Evolutionary conservation across 2,329 filamentous ascomycete genomes (phyloP), one percentile per base, ranked within the genome.

Genomic region (Sporothrix brasiliensis): DNA sequence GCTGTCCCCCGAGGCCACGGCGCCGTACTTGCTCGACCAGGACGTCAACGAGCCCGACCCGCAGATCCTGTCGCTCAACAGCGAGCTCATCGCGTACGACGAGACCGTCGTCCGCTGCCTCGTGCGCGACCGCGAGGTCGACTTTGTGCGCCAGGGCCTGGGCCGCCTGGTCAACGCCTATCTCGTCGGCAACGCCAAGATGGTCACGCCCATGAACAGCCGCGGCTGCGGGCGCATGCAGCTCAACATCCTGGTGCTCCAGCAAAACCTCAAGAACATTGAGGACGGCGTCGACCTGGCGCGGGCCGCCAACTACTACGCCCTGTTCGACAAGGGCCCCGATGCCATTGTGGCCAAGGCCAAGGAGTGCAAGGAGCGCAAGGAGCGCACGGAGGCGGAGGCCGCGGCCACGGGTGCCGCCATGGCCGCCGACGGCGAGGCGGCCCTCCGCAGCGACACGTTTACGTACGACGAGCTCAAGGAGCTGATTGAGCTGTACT

Each of bases 261-360:
- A 98, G 80, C 95, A 99, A 78, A 97, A 97, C 76, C 87, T 99
- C 69, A 97, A 97, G 82, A 97, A 97, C 74, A 90, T 99, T 68
- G 93, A 95, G 79, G 84, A 87, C 1, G 86, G 86, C 10, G 89
- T 92, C 3, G 85, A 87, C 70, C 83, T 94, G 39, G 83, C 84
- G 4, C 82, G 87, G 49, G 87, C 90, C 0, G 85, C 87, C 24
- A 85, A 87, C 71, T 94, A 91, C 80, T 94, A 89, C 76, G 84
- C 86, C 24, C 79, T 94, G 50, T 93, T 92, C 76, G 85, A 86
- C 56, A 80, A 83, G 58, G 91, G 91, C 0, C 83, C 89, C 0
- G 89, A 92, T 63, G 86, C 83, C 11, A 87, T 93, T 70, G 83
- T 93, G 2, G 82, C 82, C 54, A 85, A 87, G 77, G 89, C 89